Evolutionary conservation across 768 basidiomycete genomes (phyloP), one percentile per base, ranked within the genome.

Genomic region (Pulveroboletus sp.): DNA sequence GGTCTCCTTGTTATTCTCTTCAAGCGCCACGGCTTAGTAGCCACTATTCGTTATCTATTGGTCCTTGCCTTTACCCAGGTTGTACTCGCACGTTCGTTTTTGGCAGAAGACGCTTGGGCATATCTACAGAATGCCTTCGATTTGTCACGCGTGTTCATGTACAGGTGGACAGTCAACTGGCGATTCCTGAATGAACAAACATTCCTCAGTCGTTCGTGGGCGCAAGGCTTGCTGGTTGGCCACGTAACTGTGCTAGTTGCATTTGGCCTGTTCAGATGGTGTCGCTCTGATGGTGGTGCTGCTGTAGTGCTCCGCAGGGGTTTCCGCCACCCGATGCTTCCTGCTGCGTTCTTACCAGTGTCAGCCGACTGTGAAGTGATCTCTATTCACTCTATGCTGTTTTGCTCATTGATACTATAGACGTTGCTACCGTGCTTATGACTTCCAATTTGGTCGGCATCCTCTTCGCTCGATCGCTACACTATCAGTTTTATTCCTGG

Each of bases 121-220:
- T 99, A 99, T 67, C 58, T 91, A 36, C 72, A 69, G 21, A 77
- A 78, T 17, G 87, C 96, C 2, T 99, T 95, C 64, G 85, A 98
- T 62, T 74, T 99, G 49, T 82, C 83, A 4, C 85, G 96, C 12
- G 77, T 84, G 8, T 99, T 99, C 71, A 69, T 96, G 28, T 96
- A 89, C 68, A 84, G 89, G 64, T 99, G 95, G 95, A 97, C 95
- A 0, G 93, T 97, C 49, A 99, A 98, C 64, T 99, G 96, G 96
- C 80, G 93, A 39, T 86, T 95, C 61, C 55, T 99, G 3, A 72
- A 77, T 26, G 89, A 93, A 64, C 72, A 79, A n/a, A 73, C 73
- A 6, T 98, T 97, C 70, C 69, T 90, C 41, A 85, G 82, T 52
- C 65, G 69, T 3, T 64, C 61, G 39, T 87, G 86, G 71, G 82